Evolutionary conservation across 148 eudicot genomes (phyloP), one percentile per base, ranked within the genome.

Genomic region (Rhododendron ferrugineum): DNA sequence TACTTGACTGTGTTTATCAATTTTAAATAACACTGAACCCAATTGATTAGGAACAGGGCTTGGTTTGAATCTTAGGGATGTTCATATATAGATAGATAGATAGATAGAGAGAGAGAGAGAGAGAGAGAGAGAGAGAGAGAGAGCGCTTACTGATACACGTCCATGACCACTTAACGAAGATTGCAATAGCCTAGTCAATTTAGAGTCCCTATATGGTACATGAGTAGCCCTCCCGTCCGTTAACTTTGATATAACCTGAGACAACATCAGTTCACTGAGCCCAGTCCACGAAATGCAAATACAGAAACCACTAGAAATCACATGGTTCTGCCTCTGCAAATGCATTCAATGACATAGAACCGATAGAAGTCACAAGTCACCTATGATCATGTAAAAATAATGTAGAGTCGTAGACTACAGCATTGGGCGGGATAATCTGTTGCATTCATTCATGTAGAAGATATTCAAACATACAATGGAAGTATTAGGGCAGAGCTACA

Each of bases 81-180:
- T 58, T 6, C 7, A 58, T 5, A 20, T 4, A n/a, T 68, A 13
- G 6, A 36, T 68, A 13, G 4, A 36, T 13, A 16, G 0, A 50
- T 10, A 82, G 4, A 58, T 6, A 85, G 30, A 78, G 34, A 85
- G 76, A 72, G 68, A 50, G 36, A 40, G 52, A 44, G 44, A 40
- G 44, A 40, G 44, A 40, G 44, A 40, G 73, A 70, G 22, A 36
- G 46, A 14, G 36, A 50, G 76, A 46, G 60, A 83, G 82, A n/a
- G 42, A 26, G 82, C 75, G 85, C 98, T 91, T 91, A 97, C 99
- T 78, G 99, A 97, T 83, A 97, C 98, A 86, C 99, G 97, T 13
- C 98, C 99, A 86, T 94, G 99, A 84, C 99, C 99, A 89, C 99
- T 94, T 85, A 97, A 89, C 82, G 99, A 97, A 84, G 98, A 93